phyloP scores from a whole-genome alignment of 345 rosid species.

The Anastatica hierochuntica region DNA sequence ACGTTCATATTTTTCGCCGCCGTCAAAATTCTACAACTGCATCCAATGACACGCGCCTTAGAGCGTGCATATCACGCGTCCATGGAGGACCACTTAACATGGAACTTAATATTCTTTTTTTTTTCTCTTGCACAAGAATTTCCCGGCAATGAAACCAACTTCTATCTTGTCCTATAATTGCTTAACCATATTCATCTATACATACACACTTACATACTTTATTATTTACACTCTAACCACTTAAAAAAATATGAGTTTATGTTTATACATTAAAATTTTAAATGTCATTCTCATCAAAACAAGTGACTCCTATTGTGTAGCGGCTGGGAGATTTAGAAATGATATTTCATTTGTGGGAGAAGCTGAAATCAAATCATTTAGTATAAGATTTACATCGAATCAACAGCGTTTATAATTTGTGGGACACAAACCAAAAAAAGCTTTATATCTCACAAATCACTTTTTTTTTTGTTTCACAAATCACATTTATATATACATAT shows the following conservation, averaged over 20 bases:
- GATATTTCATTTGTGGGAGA: no score
- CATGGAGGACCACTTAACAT: slow-evolving; percentile 9
- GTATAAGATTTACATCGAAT: no score
- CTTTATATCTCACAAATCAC: no score
- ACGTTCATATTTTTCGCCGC: not conserved
- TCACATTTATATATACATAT: no score
- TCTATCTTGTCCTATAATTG: slow-evolving; percentile 26
- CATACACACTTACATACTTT: not conserved
- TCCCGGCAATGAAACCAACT: slow-evolving; percentile 28
- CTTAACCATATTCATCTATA: slow-evolving; percentile 19
- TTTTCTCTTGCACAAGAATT: slow-evolving; percentile 15
- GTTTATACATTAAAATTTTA: not conserved
- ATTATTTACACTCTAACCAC: slow-evolving; percentile 1
- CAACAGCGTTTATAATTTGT: no score
- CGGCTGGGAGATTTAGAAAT: no score
- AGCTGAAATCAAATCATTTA: no score
- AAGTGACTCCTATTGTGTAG: not conserved
- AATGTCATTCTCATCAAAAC: not conserved
- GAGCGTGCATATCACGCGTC: slow-evolving; percentile 1
- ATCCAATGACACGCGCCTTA: slow-evolving; percentile 1
- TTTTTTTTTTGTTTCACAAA: no score
- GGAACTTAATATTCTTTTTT: not conserved
- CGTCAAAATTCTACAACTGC: slow-evolving; percentile 5
- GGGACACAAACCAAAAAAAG: no score
- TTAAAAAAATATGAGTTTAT: slow-evolving; percentile 9